Conservation (phyloP, 2,329 filamentous ascomycete genomes). For the Cercospora sp. region DNA sequence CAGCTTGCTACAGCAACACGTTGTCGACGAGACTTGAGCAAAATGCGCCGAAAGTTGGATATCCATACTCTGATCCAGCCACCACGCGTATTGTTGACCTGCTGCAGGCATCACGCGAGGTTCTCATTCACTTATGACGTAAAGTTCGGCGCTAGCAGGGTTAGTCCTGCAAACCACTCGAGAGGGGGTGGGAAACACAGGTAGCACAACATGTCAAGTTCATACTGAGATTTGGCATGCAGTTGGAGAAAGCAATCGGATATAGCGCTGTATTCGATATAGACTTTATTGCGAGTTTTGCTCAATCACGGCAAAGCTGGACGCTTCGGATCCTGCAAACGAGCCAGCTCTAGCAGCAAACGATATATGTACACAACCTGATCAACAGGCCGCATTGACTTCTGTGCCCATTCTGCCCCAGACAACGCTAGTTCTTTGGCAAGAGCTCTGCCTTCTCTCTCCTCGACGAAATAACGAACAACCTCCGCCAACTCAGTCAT, state of each 20-base stretch:
- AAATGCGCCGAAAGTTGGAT: not conserved
- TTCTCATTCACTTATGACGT: constrained; percentile 9
- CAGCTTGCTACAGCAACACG: not conserved
- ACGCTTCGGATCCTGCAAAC: constrained; percentile 4
- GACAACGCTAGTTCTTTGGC: constrained; percentile 35
- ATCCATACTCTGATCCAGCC: constrained; percentile 6
- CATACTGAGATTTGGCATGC: not conserved
- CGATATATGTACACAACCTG: constrained; percentile 23
- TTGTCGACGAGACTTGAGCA: not conserved
- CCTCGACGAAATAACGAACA: constrained; percentile 57
- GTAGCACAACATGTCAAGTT: not conserved
- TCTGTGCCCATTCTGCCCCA: constrained; percentile 49
- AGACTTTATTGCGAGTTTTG: not conserved
- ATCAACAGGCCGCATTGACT: constrained; percentile 19
- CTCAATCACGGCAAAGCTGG: not conserved
- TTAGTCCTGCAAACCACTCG: not conserved
- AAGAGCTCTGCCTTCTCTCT: constrained; percentile 38
- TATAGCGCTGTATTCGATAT: not conserved
- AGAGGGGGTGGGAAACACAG: not conserved
- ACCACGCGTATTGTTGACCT: constrained; percentile 11
- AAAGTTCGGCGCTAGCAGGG: constrained; percentile 7
- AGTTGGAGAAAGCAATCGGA: not conserved
- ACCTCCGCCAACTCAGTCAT: constrained; percentile 71
- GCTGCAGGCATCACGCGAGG: constrained; percentile 10
- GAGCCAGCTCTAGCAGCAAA: constrained; percentile 18